Conservation (phyloP, 2,329 filamentous ascomycete species). For the Fusarium sp. region DNA sequence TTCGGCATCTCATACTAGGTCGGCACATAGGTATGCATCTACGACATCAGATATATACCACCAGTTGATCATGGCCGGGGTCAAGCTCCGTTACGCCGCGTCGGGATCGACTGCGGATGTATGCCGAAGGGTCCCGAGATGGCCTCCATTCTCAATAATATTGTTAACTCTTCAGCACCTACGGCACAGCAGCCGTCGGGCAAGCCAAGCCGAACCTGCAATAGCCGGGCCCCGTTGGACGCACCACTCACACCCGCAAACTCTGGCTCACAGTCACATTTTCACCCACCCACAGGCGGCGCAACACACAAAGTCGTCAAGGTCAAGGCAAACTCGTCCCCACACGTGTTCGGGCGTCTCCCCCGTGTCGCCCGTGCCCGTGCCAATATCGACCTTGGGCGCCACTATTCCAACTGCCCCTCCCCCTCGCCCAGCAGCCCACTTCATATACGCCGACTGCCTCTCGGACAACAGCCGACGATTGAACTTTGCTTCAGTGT, state of each 20-base stretch:
- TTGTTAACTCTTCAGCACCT: conserved; percentile 13
- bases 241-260: conserved; percentile 17
- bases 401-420: conserved; percentile 40
- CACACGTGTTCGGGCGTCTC: conserved; percentile 42
- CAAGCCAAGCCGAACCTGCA: conserved; percentile 37
- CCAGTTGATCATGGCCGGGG: conserved; percentile 32
- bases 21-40: conserved; percentile 13
- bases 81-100: conserved; percentile 33
- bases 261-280: conserved; percentile 27
- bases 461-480: conserved; percentile 22
- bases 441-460: conserved; percentile 36
- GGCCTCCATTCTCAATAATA: not conserved
- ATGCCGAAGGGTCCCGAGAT: conserved; percentile 32
- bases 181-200: conserved; percentile 29
- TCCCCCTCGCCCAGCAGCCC: conserved; percentile 35
- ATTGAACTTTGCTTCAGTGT: conserved; percentile 30
- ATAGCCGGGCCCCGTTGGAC: conserved; percentile 37
- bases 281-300: conserved; percentile 23
- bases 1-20: conserved; percentile 32
- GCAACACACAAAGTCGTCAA: conserved; percentile 26
- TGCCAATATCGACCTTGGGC: conserved; percentile 9
- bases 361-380: conserved; percentile 34
- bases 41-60: conserved; percentile 20
- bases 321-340: conserved; percentile 22
- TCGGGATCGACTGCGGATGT: conserved; percentile 10